Conservation (phyloP, 345 rosid species). For the Murraya koenigii region DNA sequence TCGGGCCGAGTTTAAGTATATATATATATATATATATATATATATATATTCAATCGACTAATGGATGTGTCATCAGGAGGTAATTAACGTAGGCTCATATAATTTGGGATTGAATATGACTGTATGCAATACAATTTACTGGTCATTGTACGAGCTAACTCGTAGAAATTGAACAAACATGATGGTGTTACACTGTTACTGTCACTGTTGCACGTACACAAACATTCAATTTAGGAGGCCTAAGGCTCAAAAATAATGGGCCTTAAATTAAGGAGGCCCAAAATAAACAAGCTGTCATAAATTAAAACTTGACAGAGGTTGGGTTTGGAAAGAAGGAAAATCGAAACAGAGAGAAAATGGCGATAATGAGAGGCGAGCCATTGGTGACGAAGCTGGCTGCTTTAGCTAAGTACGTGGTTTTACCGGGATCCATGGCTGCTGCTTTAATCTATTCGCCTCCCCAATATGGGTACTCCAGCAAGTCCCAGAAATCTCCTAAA, state of each 20-base stretch:
- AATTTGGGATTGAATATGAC: too few species aligned
- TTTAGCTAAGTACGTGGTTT: conserved; percentile 47
- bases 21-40: too few species aligned
- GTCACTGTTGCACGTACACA: too few species aligned
- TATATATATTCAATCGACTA: too few species aligned
- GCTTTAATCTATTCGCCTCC: conserved; percentile 71
- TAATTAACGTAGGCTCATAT: too few species aligned
- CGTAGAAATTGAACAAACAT: too few species aligned
- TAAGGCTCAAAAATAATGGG: not conserved
- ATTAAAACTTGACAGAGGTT: not conserved
- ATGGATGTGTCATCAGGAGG: too few species aligned
- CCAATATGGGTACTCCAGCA: conserved; percentile 20
- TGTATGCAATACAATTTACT: too few species aligned
- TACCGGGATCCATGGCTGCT: conserved; percentile 67
- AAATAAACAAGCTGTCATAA: too few species aligned
- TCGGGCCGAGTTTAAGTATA: too few species aligned
- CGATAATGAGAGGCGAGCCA: conserved; percentile 60
- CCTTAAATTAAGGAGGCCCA: not conserved
- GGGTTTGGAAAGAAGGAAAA: not conserved
- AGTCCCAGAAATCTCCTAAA: conserved; percentile 32
- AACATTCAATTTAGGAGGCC: not conserved
- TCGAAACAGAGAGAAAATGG: conserved; percentile 18
- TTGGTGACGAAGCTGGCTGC: conserved; percentile 61
- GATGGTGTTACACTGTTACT: too few species aligned
- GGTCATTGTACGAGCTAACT: too few species aligned